Percentiles rank a stretch among this genome's conserved stretches.
These are phyloP conservation scores for Dujonia santamariae DNA, from an alignment of 1,139 yeast species.

Conservation along the genomic window DNA sequence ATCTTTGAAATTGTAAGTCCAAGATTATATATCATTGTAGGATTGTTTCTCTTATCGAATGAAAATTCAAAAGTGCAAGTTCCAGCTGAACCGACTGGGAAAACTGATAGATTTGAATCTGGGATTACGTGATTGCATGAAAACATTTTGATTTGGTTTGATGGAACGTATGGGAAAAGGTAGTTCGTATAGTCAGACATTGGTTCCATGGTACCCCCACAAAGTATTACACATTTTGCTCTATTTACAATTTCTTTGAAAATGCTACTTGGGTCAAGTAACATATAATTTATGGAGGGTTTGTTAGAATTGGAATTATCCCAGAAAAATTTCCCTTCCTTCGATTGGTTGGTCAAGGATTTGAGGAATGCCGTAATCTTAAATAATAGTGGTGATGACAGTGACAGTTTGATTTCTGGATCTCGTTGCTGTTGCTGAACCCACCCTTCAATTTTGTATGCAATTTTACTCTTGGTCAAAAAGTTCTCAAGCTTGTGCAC, in stretches of 20 bases:
- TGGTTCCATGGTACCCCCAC: conserved; percentile 99
- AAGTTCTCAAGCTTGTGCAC: conserved; percentile 66
- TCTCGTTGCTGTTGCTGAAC: conserved; percentile 11
- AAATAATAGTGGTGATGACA: conserved; percentile 59
- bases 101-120: conserved; percentile 58
- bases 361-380: conserved; percentile 63
- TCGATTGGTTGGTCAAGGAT: conserved; percentile 68
- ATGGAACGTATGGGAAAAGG: conserved; percentile 57
- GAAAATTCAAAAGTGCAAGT: conserved; percentile 56
- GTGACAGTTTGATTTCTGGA: conserved; percentile 11
- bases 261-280: conserved; percentile 75
- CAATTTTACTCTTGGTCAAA: conserved; percentile 67
- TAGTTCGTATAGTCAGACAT: conserved; percentile 62
- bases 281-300: conserved; percentile 58
- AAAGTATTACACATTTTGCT: conserved; percentile 70
- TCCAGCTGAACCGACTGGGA: conserved; percentile 38
- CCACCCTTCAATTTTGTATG: conserved; percentile 66
- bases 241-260: conserved; percentile 66
- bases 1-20: conserved; percentile 50
- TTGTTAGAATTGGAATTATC: conserved; percentile 28
- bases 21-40: conserved; percentile 44
- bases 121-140: conserved; percentile 89
- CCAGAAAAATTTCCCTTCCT: conserved; percentile 81
- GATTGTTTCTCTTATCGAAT: conserved; percentile 56
- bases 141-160: conserved; percentile 47